Base-by-base conservation (phyloP, 495 filamentous ascomycete species). In the Podospora didyma region DNA sequence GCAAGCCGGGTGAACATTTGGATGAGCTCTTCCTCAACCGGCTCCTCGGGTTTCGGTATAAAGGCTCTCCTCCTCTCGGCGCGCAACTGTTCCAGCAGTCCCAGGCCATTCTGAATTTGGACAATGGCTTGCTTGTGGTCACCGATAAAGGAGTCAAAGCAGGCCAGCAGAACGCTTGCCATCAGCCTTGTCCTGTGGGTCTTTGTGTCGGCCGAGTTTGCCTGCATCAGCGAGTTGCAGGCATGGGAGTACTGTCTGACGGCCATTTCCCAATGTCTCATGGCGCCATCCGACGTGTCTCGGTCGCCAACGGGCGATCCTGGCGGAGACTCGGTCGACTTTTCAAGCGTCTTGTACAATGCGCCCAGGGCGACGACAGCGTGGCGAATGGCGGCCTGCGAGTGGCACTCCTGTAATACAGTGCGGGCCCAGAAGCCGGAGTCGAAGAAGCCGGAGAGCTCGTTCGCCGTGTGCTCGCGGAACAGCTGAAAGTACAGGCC, bases 351-450 rank as follows among this genome's bases (percentile, higher is more conserved):
- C 60, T 86, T 82, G 56, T 87, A 86, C 22, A 86, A 69, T 1
- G 84, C 81, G 47, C 82, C 82, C 23, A 89, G 69, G 39, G 85
- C 86, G 14, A 87, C 75, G 1, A 87, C 77, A 7, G 86, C 84
- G 66, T 89, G 85, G 21, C 82, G 77, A 44, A 89, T 82, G 4
- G 81, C 75, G 3, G 85, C 73, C 63, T 87, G 82, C 16, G 77
- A 76, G 47, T 82, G 77, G 41, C 81, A 83, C 57, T 82, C 82
- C 63, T 84, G 82, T 34, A 86, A 67, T 11, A 88, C 74, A 14
- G 69, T 74, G 45, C 66, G 72, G 12, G 72, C 79, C 86, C 84
- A 89, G 57, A 87, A 85, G 7, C 78, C 79, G 3, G 82, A 84
- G 50, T 77, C 72, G 50, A 86, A 87, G 61, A 83, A 82, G 2